Evolutionary conservation across 169 alveolate genomes (phyloP).

Genomic region (Plasmodium gonderi): DNA sequence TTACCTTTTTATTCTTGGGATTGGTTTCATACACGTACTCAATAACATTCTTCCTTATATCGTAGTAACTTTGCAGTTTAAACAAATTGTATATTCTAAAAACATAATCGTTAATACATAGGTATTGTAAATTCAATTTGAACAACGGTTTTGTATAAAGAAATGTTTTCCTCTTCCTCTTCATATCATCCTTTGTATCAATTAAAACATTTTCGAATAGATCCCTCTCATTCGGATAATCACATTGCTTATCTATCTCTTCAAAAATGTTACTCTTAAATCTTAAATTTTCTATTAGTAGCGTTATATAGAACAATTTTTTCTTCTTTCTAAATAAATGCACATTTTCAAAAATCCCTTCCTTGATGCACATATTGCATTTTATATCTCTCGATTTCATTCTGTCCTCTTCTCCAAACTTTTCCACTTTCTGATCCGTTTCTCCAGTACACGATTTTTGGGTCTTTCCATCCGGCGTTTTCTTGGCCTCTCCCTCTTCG

Average conservation of each 20-base stretch:
- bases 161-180: constrained; percentile 30
- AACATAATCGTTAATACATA: constrained; percentile 92
- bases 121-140: constrained; percentile 91
- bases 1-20: constrained; percentile 77
- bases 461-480: not conserved
- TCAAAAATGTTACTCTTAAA: constrained; percentile 63
- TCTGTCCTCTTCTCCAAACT: not conserved
- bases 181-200: constrained; percentile 61
- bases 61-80: constrained; percentile 91
- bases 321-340: constrained; percentile 7
- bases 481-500: not conserved
- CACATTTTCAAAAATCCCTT: not conserved
- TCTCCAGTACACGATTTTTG: not conserved
- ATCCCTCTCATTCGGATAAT: constrained; percentile 72
- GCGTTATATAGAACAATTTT: constrained; percentile 46
- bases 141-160: constrained; percentile 84
- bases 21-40: constrained; percentile 85
- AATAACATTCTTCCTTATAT: constrained; percentile 89
- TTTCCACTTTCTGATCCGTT: not conserved
- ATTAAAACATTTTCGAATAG: constrained; percentile 61
- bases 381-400: not conserved
- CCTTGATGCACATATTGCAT: not conserved
- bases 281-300: constrained; percentile 62
- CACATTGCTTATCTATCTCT: constrained; percentile 68
- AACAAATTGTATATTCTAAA: constrained; percentile 90